Evolutionary conservation across 75 land plant species (phyloP), one percentile per base, ranked within the genome.

Genomic region (Picea glauca): DNA sequence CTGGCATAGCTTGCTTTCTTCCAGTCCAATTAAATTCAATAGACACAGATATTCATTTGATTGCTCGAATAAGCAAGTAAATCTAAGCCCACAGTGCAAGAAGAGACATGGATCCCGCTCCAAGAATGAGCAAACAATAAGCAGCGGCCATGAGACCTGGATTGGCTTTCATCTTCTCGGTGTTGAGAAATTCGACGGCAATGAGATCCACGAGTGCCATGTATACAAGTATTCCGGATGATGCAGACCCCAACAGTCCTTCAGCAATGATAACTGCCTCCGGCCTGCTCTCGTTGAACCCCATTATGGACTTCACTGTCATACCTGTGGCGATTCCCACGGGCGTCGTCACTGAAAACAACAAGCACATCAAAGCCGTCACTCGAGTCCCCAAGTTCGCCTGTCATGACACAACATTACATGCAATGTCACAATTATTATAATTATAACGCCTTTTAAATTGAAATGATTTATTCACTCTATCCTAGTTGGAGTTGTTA

Each of bases 171-270:
- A 92, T 89, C 59, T 83, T 61, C 75, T 92, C 87, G 88, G 88
- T 92, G 75, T 89, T 88, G 75, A 91, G 87, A 79, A 93, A 93
- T 62, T 93, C 92, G 21, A 75, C 74, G 23, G 95, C 91, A 4
- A 93, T 85, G 59, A 93, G 84, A 86, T 93, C 92, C 1, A 93
- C 95, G 1, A 93, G 78, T 11, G 90, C 91, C 95, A 92, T 92
- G 77, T 93, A 93, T 12, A 92, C 84, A 8, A 93, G 87, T 13
- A 93, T 83, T 12, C 95, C 95, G 0, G 90, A 81, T 4, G 95
- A 91, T 1, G 85, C 57, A 2, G 95, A 81, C 1, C 91, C 94
- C 70, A 93, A 76, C 30, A 92, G 13, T 1, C 95, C 95, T 64
- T 92, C 90, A 5, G 81, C 20, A 35, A 93, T 86, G 64, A 93